These are phyloP conservation scores for Argentina anserina DNA, from an alignment of 306 rosid species.

Conservation along the genomic window DNA sequence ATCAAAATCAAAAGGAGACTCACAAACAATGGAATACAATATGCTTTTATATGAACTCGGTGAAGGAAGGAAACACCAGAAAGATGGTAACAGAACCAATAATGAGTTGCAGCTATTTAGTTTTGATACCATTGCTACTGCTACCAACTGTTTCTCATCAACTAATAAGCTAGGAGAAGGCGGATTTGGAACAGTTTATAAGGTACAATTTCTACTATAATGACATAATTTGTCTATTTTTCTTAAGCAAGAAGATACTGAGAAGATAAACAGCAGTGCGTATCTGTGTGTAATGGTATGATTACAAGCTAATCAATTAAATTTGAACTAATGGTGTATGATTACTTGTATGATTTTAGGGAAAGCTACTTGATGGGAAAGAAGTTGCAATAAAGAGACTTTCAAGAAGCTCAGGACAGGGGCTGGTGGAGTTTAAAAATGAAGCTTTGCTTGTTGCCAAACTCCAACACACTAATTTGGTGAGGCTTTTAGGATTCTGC, in stretches of 20 bases:
- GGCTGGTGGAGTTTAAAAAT: constrained; percentile 15
- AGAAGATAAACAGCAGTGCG: neutral
- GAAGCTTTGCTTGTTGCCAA: constrained; percentile 37
- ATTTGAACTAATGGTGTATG: neutral
- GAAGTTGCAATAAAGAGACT: constrained; percentile 47
- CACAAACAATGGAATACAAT: constrained; percentile 12
- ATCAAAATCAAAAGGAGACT: neutral
- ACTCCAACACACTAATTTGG: constrained; percentile 44
- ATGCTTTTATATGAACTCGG: constrained; percentile 20
- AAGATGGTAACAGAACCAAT: neutral
- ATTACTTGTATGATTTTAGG: constrained; percentile 16
- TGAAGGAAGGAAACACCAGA: neutral
- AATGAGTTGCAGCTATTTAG: constrained; percentile 28
- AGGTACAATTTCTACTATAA: constrained; percentile 12
- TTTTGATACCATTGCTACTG: constrained; percentile 26
- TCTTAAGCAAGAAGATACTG: neutral
- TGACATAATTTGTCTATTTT: neutral
- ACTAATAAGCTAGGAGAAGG: constrained; percentile 29
- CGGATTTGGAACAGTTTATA: constrained; percentile 34
- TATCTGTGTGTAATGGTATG: neutral
- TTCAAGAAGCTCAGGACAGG: constrained; percentile 28
- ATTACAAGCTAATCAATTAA: neutral
- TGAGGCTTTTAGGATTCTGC: constrained; percentile 40
- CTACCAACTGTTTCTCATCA: constrained; percentile 28
- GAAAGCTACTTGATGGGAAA: constrained; percentile 27